phyloP scores from a whole-genome alignment of 2,329 filamentous ascomycete species.

The Penicillium sp. region DNA sequence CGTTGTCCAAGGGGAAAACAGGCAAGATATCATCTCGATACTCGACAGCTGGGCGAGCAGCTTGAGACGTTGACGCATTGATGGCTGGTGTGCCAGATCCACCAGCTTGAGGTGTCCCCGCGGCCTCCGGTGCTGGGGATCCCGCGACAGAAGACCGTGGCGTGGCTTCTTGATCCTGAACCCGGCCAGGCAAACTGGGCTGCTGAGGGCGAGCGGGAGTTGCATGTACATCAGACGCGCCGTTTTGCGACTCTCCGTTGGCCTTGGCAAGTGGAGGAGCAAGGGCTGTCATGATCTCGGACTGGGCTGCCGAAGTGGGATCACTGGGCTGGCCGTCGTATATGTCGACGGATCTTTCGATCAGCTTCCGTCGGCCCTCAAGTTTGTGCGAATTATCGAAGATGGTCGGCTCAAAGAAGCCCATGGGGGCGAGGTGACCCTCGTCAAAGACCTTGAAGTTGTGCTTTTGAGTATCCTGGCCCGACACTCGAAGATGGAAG shows the following conservation, averaged over 20 bases:
- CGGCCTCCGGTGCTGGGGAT: conserved; percentile 80
- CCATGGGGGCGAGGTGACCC: conserved; percentile 90
- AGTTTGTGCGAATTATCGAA: conserved; percentile 85
- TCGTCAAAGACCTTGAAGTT: conserved; percentile 97
- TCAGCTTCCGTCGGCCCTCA: conserved; percentile 72
- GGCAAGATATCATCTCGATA: conserved; percentile 79
- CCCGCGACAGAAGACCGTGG: conserved; percentile 84
- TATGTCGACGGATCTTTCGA: conserved; percentile 86
- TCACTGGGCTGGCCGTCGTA: conserved; percentile 95
- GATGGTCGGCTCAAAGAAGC: conserved; percentile 85
- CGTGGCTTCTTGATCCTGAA: conserved; percentile 71
- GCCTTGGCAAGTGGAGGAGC: conserved; percentile 40
- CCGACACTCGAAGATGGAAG: conserved; percentile 86
- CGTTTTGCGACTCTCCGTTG: conserved; percentile 42
- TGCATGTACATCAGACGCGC: conserved; percentile 35
- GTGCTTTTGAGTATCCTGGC: conserved; percentile 89
- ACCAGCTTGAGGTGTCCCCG: conserved; percentile 64
- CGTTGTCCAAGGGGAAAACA: conserved; percentile 78
- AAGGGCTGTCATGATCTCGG: conserved; percentile 61
- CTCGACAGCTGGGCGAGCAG: conserved; percentile 50
- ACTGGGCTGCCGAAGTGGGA: conserved; percentile 80
- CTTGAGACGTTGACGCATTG: conserved; percentile 35
- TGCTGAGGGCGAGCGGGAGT: conserved; percentile 58
- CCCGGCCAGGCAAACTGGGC: conserved; percentile 68
- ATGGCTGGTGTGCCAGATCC: conserved; percentile 45